These are phyloP conservation scores for Calonectria leucothoes DNA, from an alignment of 2,329 filamentous ascomycete species.

Conservation along the genomic window DNA sequence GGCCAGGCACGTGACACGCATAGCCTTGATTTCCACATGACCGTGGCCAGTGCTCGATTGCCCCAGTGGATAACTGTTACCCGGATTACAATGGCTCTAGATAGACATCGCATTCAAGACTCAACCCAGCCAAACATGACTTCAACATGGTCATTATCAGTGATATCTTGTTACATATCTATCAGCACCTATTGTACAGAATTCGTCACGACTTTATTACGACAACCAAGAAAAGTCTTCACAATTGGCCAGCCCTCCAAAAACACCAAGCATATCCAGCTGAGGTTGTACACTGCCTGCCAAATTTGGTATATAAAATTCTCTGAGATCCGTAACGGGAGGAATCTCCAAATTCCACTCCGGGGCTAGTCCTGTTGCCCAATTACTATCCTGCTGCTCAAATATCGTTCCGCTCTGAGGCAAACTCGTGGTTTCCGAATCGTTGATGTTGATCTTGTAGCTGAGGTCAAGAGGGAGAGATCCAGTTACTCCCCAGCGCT, in stretches of 20 bases:
- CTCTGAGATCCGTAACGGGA: neutral
- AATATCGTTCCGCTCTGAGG: neutral
- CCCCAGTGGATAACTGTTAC: neutral
- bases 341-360: neutral
- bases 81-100: neutral
- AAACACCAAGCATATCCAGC: neutral
- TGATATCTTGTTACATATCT: neutral
- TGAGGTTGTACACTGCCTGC: neutral
- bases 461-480: neutral
- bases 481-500: conserved; percentile 4
- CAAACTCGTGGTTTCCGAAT: neutral
- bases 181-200: neutral
- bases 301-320: neutral
- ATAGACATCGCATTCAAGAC: neutral
- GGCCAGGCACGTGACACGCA: neutral
- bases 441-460: neutral
- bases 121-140: neutral
- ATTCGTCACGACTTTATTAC: neutral
- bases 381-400: neutral
- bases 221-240: conserved; percentile 7
- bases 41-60: no score
- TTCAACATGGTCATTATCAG: neutral
- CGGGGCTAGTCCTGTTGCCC: neutral
- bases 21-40: neutral
- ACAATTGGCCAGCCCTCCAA: neutral